Evolutionary conservation across 1,284 basidiomycete genomes (phyloP).

Genomic region (Puccinia hordei): DNA sequence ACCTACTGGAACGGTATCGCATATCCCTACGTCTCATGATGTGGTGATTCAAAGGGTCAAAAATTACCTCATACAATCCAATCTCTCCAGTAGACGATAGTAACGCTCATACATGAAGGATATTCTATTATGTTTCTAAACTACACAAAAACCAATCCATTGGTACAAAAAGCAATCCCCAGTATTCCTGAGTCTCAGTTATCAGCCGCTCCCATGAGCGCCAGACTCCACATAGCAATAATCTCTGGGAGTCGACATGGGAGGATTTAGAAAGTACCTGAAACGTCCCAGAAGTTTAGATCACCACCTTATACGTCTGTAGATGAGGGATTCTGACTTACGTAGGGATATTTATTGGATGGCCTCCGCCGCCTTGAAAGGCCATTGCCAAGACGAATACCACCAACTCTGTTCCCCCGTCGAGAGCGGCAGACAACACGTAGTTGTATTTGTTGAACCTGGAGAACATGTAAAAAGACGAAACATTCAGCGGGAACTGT

Average conservation of each 20-base stretch:
- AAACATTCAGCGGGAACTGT: not conserved
- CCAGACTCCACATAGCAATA: conserved; percentile 26
- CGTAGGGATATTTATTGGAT: conserved; percentile 12
- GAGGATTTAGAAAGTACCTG: conserved; percentile 38
- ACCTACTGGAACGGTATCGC: too few species aligned
- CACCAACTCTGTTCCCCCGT: conserved; percentile 27
- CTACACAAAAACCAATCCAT: too few species aligned
- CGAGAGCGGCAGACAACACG: conserved; percentile 35
- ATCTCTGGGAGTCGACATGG: conserved; percentile 6
- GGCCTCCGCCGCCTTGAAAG: conserved; percentile 40
- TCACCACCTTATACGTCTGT: not conserved
- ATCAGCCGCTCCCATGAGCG: not conserved
- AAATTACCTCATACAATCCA: too few species aligned
- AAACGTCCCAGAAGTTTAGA: not conserved
- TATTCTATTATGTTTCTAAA: too few species aligned
- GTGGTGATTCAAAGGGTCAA: too few species aligned
- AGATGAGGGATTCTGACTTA: not conserved
- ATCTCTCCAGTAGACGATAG: too few species aligned
- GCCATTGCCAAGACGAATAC: conserved; percentile 34
- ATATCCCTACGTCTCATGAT: too few species aligned
- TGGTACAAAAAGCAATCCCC: too few species aligned
- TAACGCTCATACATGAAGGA: too few species aligned
- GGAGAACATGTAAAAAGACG: not conserved
- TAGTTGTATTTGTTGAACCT: conserved; percentile 46
- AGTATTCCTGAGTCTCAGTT: too few species aligned